Percentiles rank a stretch among this genome's conserved stretches.
These are phyloP conservation scores for Aphanomyces invadans DNA, from an alignment of 352 stramenopile genomes.

Conservation along the genomic window DNA sequence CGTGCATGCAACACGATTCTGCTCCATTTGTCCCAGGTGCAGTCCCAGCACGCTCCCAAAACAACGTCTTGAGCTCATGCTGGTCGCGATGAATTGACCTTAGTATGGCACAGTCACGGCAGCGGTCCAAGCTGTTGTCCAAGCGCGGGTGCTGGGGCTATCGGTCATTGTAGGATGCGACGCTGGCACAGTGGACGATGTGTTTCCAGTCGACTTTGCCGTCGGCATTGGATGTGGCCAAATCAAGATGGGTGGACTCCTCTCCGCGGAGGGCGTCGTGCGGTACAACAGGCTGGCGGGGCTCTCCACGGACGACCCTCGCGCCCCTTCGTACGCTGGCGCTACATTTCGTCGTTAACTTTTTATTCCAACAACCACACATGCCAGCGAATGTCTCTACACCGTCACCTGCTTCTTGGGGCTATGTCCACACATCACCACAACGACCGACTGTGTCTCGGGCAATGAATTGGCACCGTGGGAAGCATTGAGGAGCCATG, in stretches of 20 bases:
- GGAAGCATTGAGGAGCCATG: neutral
- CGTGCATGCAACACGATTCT: slow-evolving; percentile 55
- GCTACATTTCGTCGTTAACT: slow-evolving; percentile 29
- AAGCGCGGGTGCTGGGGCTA: slow-evolving; percentile 45
- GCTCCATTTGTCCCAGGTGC: slow-evolving; percentile 30
- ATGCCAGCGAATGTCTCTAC: too few species aligned
- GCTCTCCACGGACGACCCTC: slow-evolving; percentile 34
- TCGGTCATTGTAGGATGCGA: slow-evolving; percentile 44
- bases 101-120: slow-evolving; percentile 44
- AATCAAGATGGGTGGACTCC: slow-evolving; percentile 62
- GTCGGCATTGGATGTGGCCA: slow-evolving; percentile 48
- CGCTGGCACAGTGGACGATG: slow-evolving; percentile 24
- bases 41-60: neutral
- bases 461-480: too few species aligned
- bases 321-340: slow-evolving; percentile 43
- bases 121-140: slow-evolving; percentile 35
- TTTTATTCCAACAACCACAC: too few species aligned
- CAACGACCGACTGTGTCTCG: too few species aligned
- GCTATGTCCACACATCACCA: too few species aligned
- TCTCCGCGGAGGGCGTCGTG: slow-evolving; percentile 35
- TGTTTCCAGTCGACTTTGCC: slow-evolving; percentile 41
- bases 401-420: too few species aligned
- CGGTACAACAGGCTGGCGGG: slow-evolving; percentile 51
- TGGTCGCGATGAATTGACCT: too few species aligned
- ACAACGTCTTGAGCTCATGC: too few species aligned